These are phyloP conservation scores for Centella asiatica DNA, from an alignment of 129 eudicot species.

Conservation along the genomic window DNA sequence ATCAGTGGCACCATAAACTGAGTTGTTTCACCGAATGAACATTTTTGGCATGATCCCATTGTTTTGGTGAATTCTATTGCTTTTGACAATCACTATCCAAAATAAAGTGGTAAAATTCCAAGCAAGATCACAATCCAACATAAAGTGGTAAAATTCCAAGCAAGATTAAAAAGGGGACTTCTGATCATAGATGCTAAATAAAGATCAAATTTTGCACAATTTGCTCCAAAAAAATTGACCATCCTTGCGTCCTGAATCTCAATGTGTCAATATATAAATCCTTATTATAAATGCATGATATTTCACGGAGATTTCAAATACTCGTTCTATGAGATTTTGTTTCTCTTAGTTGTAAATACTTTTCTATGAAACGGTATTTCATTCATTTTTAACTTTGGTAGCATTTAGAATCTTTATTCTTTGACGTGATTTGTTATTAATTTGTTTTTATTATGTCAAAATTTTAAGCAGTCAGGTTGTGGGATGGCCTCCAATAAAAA, in stretches of 20 bases:
- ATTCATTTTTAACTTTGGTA: background rate
- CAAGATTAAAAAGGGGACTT: too few species aligned
- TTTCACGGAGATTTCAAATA: background rate
- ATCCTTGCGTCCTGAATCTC: background rate
- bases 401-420: background rate
- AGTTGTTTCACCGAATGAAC: background rate
- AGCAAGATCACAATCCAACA: background rate
- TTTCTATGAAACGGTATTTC: background rate
- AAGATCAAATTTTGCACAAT: background rate
- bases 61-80: background rate
- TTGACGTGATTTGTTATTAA: slow-evolving; percentile 3
- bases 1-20: background rate
- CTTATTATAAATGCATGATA: background rate
- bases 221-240: background rate
- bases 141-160: background rate
- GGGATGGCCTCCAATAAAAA: slow-evolving; percentile 90
- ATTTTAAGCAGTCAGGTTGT: slow-evolving; percentile 68
- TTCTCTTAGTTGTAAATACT: background rate
- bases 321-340: background rate
- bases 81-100: too few species aligned
- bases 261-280: background rate
- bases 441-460: background rate
- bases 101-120: background rate
- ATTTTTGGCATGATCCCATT: background rate
- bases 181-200: background rate